Percentiles rank a stretch among this genome's conserved stretches.
These are phyloP conservation scores for Papiliotrema nemorosa DNA, from an alignment of 1,284 basidiomycete genomes.

Conservation along the genomic window DNA sequence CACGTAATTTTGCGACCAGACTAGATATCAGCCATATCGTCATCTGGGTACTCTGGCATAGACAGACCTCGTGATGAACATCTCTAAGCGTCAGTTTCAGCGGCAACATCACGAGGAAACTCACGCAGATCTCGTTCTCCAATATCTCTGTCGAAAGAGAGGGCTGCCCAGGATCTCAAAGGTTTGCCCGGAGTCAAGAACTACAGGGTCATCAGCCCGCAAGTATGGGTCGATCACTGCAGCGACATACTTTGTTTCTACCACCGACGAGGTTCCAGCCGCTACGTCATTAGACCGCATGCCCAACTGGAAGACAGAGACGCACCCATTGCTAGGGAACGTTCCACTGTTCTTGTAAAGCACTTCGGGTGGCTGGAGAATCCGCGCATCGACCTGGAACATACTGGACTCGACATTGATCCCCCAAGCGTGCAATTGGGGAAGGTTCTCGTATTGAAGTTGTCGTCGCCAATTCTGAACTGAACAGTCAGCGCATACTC, in stretches of 20 bases:
- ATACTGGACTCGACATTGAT: constrained; percentile 43
- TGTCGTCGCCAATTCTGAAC: constrained; percentile 40
- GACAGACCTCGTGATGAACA: constrained; percentile 28
- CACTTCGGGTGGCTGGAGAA: constrained; percentile 42
- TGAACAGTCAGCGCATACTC: constrained; percentile 1
- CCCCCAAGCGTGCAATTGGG: constrained; percentile 48
- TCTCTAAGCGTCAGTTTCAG: constrained; percentile 9
- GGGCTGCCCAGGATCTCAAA: constrained; percentile 46
- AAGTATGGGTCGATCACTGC: not conserved
- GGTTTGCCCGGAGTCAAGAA: constrained; percentile 41
- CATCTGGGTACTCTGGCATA: no score
- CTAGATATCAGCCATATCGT: no score
- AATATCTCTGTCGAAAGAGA: constrained; percentile 34
- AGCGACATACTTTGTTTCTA: constrained; percentile 15
- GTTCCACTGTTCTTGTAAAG: constrained; percentile 35
- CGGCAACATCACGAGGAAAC: constrained; percentile 1
- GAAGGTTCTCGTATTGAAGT: constrained; percentile 38
- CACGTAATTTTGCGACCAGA: no score
- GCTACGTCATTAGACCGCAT: constrained; percentile 1
- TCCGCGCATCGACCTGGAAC: constrained; percentile 42
- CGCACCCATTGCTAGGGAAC: constrained; percentile 22
- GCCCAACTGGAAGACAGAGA: no score
- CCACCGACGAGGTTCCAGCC: constrained; percentile 27
- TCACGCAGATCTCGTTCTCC: constrained; percentile 17
- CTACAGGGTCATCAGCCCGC: constrained; percentile 21